Base-by-base conservation (phyloP, 768 basidiomycete genomes). In the Calvatia gigantea region DNA sequence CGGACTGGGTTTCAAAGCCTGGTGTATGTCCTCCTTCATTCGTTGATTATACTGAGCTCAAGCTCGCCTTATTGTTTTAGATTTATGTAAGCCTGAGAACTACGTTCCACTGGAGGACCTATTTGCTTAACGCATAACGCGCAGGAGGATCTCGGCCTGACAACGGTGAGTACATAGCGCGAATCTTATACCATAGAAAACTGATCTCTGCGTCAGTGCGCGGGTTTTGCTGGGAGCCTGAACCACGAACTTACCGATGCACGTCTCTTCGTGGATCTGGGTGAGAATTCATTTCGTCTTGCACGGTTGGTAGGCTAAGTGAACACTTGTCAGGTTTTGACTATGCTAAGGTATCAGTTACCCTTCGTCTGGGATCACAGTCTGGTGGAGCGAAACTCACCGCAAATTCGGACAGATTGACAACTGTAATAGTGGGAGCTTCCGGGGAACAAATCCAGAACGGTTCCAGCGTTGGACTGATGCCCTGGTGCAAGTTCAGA, bases 201-300 rank as follows among this genome's bases (percentile, higher is more conserved):
- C 27, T 46, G 23, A 39, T n/a, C 28, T 28, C 45, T 43, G 14
- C n/a, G 33, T 23, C 44, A 65, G 64, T 67, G 64, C 39, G 64
- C 64, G 8, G 61, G 61, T 21, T 67, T 64, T 56, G 62, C 64
- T 11, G 65, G 64, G 19, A 67, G 65, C 46, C 57, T 67, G 8
- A 57, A 67, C 39, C 65, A 67, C 35, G 65, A 67, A 35, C 53
- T 65, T 11, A 62, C 64, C 6, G 65, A 67, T 49, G 64, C 64
- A 47, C 65, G 62, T 11, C 57, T 63, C 29, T 65, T 67, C 38
- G 64, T 67, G 37, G 51, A 62, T 15, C 61, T 64, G 57, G 65
- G 65, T 64, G 32, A 29, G 60, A 19, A 23, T 25, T n/a, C 9
- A 25, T 32, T 12, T n/a, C 14, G 4, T 21, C 23, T 25, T 27